These are phyloP conservation scores for Vitis rotundifolia DNA, from an alignment of 164 flowering plant species.

Conservation along the genomic window DNA sequence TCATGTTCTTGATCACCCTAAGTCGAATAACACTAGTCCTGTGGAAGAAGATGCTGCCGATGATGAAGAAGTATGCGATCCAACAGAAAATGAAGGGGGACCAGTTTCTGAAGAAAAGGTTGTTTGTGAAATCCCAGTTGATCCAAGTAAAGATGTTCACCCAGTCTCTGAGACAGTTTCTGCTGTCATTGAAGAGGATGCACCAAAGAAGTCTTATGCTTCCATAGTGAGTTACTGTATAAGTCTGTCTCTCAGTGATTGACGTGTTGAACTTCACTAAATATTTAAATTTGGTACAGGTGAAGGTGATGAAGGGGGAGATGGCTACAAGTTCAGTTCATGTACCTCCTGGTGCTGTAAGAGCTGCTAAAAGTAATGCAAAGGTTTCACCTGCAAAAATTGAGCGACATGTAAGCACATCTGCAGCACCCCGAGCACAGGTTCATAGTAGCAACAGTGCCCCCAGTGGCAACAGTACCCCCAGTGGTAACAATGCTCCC, in stretches of 20 bases:
- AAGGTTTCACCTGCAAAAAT: slow-evolving; percentile 18
- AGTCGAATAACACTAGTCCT: neutral
- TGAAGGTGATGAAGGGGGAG: slow-evolving; percentile 13
- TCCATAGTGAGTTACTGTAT: slow-evolving; percentile 36
- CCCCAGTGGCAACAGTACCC: slow-evolving; percentile 9
- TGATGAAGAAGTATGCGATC: slow-evolving; percentile 5
- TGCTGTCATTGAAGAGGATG: slow-evolving; percentile 14
- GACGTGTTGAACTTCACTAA: neutral
- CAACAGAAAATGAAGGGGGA: slow-evolving; percentile 8
- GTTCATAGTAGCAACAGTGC: slow-evolving; percentile 4
- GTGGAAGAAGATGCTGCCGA: slow-evolving; percentile 1
- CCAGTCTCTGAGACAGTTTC: slow-evolving; percentile 8
- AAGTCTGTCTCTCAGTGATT: neutral
- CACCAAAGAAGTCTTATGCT: slow-evolving; percentile 44
- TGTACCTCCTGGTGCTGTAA: neutral
- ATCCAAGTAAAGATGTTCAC: slow-evolving; percentile 1
- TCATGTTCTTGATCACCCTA: slow-evolving; percentile 5
- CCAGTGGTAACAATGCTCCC: slow-evolving; percentile 12
- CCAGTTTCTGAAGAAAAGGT: slow-evolving; percentile 10
- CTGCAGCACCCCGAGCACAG: slow-evolving; percentile 12
- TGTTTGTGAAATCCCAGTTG: slow-evolving; percentile 4
- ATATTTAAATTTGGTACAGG: slow-evolving; percentile 13
- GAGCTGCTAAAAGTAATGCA: neutral
- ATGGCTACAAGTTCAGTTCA: slow-evolving; percentile 13
- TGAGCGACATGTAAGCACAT: slow-evolving; percentile 4